Evolutionary conservation across 73 alveolate species (phyloP).

Genomic region (Tetrahymena malaccensis): DNA sequence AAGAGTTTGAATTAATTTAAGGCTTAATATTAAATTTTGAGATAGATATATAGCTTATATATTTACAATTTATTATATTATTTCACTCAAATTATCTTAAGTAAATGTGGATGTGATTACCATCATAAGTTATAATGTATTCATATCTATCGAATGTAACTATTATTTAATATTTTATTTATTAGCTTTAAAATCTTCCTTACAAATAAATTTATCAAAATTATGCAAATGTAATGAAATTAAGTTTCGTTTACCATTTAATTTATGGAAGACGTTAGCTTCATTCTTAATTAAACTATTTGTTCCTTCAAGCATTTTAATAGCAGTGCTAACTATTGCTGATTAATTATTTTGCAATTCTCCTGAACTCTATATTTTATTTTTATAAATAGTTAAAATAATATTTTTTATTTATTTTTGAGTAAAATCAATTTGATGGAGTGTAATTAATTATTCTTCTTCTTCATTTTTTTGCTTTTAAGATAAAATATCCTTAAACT

Average conservation of each 20-base stretch:
- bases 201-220: no score
- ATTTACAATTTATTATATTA: not conserved
- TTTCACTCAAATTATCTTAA: not conserved
- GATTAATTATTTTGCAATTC: not conserved
- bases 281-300: not conserved
- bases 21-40: not conserved
- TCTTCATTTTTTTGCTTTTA: not conserved
- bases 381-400: not conserved
- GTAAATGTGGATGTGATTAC: not conserved
- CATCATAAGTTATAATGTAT: not conserved
- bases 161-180: not conserved
- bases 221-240: not conserved
- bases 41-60: not conserved
- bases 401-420: no score
- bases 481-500: not conserved
- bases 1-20: no score
- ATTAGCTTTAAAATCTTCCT: not conserved
- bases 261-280: not conserved
- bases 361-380: not conserved
- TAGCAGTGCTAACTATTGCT: not conserved
- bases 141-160: not conserved
- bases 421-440: no score
- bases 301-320: not conserved
- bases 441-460: not conserved
- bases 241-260: not conserved